Conservation (phyloP, 192 early-diverging fungal genomes). For the Spizellomyces punctatus region DNA sequence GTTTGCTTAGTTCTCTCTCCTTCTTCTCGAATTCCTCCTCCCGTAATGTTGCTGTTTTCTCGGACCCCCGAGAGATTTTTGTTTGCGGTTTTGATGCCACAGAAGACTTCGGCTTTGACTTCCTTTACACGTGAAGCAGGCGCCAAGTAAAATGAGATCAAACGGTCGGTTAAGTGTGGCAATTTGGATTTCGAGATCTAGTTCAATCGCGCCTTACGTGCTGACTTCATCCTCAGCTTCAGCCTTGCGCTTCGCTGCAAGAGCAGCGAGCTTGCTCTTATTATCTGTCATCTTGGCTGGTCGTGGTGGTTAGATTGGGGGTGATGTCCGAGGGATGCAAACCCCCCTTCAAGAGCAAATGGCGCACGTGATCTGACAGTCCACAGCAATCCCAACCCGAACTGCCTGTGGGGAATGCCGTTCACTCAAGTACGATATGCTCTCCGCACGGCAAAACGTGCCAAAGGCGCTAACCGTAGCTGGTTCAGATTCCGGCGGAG, state of each 20-base stretch:
- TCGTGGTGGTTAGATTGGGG: neutral
- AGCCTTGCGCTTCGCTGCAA: constrained; percentile 38
- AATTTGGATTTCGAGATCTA: neutral
- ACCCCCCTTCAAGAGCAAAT: too few species aligned
- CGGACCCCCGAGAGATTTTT: neutral
- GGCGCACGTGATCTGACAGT: too few species aligned
- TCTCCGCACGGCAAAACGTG: too few species aligned
- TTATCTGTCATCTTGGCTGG: constrained; percentile 22
- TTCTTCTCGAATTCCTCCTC: constrained; percentile 20
- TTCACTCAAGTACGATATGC: too few species aligned
- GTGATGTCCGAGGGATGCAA: too few species aligned
- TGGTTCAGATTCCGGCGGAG: constrained; percentile 59
- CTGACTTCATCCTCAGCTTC: constrained; percentile 10
- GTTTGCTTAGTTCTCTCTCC: constrained; percentile 20
- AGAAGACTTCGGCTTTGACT: neutral
- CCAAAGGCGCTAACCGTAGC: constrained; percentile 52
- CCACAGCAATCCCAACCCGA: too few species aligned
- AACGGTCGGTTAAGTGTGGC: neutral
- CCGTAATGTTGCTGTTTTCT: constrained; percentile 18
- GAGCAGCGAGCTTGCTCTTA: constrained; percentile 36
- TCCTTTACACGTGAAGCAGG: neutral
- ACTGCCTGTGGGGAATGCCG: too few species aligned
- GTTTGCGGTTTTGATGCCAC: neutral
- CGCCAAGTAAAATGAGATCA: neutral
- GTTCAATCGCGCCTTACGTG: neutral